Evolutionary conservation across 345 rosid species (phyloP), one percentile per base, ranked within the genome.

Genomic region (Salix arbutifolia): DNA sequence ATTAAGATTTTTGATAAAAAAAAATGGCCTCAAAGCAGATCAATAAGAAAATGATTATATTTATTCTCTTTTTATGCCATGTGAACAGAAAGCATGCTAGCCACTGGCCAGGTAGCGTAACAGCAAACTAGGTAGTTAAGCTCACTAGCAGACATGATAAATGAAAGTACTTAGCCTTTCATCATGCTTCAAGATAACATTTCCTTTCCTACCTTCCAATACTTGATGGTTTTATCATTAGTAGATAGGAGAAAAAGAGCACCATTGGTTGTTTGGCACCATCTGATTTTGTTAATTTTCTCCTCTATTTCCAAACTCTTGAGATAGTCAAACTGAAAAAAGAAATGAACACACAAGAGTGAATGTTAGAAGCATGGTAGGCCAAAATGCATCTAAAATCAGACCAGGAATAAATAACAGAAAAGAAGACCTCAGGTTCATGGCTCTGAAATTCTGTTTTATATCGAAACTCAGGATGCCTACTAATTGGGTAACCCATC

Each of bases 251-350:
- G 99, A 85, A 91, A 96, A 72, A 94, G 84, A 69, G 97, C 94
- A 81, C 97, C 88, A 66, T 88, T 94, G 70, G 97, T 93, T 67
- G 90, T 87, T 83, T 94, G 97, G 84, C 98, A 96, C 99, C 99
- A 96, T 83, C 97, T 88, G 84, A 96, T 96, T 88, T 96, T 96
- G 90, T 94, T 96, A 76, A 96, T 94, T 90, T 96, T 96, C 87
- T 96, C 99, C 88, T 96, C 99, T 85, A 96, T 96, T 83, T 96
- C 99, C 97, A 96, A 92, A 81, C 99, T 96, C 90, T 96, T 96
- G 76, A 96, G 94, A 87, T 96, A 96, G 87, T 96, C 99, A 88
- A 96, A 96, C 99, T 96, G 92, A 74, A 76, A 77, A 72, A 71
- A 75, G 74, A 78, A 33, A 62, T 13, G 74, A 28, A 74, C 25